Base-by-base conservation (phyloP, 345 rosid species). In the Jatropha curcas region DNA sequence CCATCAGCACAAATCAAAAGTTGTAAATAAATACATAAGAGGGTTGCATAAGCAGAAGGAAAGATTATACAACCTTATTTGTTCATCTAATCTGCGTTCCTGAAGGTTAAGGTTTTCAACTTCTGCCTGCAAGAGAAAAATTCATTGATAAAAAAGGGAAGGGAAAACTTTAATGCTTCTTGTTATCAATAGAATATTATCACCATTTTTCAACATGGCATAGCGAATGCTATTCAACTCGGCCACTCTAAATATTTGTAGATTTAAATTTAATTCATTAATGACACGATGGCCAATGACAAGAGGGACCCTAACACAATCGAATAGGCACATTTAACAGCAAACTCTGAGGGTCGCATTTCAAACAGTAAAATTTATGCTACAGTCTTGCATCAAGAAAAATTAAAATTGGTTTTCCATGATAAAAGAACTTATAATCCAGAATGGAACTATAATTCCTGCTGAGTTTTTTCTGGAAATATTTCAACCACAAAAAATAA, bases 51-150 rank as follows among this genome's bases (percentile, higher is more conserved):
- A 60, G 66, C 45, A 70, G 31, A 52, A 72, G 56, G 56, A 56
- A 60, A 53, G 45, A 68, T 8, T 33, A n/a, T 56, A 55, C 52
- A 70, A 88, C 95, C 92, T 86, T 81, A 84, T 88, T 60, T 81
- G 87, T 64, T 82, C 88, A 82, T 88, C 92, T 59, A 92, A 76
- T 79, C 83, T 73, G 63, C 68, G 85, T 73, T 95, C 98, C 74
- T 91, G 89, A 62, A 82, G 73, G 59, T 83, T 76, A 60, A 92
- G 98, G 81, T 77, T 86, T 75, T 88, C 90, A 71, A 91, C 88
- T 83, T 89, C 97, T 59, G 92, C 94, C 98, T 91, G 85, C 77
- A 70, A 52, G 20, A 27, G 43, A 70, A 33, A 37, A 35, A 45
- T 20, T 5, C 35, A 17, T 48, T 57, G 58, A 31, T 41, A 41